Evolutionary conservation across 2,329 filamentous ascomycete species (phyloP), one percentile per base, ranked within the genome.

Genomic region (Trichoderma sp.): DNA sequence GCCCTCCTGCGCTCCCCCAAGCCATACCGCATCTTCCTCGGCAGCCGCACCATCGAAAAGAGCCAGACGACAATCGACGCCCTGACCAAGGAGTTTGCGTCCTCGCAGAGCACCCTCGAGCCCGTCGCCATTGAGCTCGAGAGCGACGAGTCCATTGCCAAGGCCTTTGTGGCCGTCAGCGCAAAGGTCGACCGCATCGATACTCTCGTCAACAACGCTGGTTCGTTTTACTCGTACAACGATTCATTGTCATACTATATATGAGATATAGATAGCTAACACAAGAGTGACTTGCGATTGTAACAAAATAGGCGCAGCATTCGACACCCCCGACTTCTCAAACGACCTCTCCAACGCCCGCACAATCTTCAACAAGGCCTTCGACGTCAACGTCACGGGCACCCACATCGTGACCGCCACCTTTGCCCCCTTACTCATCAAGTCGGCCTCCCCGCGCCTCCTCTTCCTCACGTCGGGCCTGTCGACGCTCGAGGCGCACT

Each of bases 121-220:
- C 67, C 78, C 0, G 60, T 88, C 0, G 80, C 83, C 66, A 72
- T 88, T 55, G 85, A 89, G 70, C 74, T 88, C 19, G 74, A 77
- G 45, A 77, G 79, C 19, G 85, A 88, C 70, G 72, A 76, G 0
- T 85, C 82, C 0, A 85, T 88, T 66, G 67, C 78, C 2, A 71
- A 72, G 2, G 81, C 82, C 0, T 79, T 79, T 65, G 74, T 81
- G 28, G 64, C 74, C 0, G 74, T 88, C 17, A 54, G 75, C 19
- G 67, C 71, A n/a, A 76, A 74, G 15, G 77, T 77, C 66, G 82
- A 80, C 14, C 77, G 72, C 14, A 45, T 88, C 2, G 85, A 88
- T 57, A 73, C 77, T 1, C 77, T 88, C 0, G 72, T 88, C 65
- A 87, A 87, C 74, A 88, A 88, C 62, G 85, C 82, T 0, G 85